Base-by-base conservation (phyloP, 495 filamentous ascomycete species). In the Acidiella bohemica region DNA sequence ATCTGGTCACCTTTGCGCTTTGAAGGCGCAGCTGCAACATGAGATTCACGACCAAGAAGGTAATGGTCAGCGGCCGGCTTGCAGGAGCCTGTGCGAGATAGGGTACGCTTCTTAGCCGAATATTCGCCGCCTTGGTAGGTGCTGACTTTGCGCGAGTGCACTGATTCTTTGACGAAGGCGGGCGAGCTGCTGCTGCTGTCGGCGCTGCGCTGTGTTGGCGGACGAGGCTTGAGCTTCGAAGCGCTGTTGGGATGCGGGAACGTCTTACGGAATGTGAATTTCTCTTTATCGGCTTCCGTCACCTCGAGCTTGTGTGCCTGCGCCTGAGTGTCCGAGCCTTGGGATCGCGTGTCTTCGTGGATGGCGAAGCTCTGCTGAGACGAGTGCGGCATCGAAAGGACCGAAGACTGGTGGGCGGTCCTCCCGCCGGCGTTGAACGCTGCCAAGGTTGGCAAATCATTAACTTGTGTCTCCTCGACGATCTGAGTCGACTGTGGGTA, bases 371-470 rank as follows among this genome's bases (percentile, higher is more conserved):
- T 28, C 12, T 42, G 30, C 2, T 12, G 22, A 5, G 16, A 5
- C 20, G 12, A 13, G 20, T n/a, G 14, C 3, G 34, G 9, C 13
- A 7, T n/a, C 6, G 34, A 12, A 20, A 13, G 7, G 6, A 12
- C 34, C 13, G 2, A 12, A 23, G 12, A n/a, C 17, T 19, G 20
- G 3, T 11, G 4, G 20, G 2, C 34, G 3, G 34, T 13, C 5
- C 19, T 20, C 12, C 20, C 20, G 34, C 34, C 20, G 11, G 27
- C 19, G 18, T 49, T 44, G 19, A 49, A 39, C 3, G 25, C 32
- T 13, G 35, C 46, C 37, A 50, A 50, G 0, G 42, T 41, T 17
- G 44, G 36, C 11, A 47, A 26, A n/a, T 46, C 42, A 20, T 39
- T 21, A 14, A 37, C 25, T 31, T 49, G 40, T 3, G 41, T 44